phyloP scores from a whole-genome alignment of 345 rosid species.

The Eucalyptus dawsonii region DNA sequence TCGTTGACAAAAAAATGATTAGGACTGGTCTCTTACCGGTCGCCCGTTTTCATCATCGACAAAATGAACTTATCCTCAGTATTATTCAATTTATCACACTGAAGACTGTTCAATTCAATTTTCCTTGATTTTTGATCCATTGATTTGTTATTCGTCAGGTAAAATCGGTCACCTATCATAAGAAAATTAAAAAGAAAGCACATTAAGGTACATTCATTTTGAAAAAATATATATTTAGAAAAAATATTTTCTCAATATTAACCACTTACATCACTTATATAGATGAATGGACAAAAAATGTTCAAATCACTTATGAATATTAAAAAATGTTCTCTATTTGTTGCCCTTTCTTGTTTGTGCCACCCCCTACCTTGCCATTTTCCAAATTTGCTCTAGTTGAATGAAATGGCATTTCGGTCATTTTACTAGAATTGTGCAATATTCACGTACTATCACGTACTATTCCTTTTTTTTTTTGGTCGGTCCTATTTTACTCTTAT shows the following conservation, averaged over 20 bases:
- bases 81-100: background rate
- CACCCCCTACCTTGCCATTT: too few species aligned
- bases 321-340: too few species aligned
- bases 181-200: background rate
- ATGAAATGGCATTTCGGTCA: too few species aligned
- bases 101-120: background rate
- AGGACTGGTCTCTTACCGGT: background rate
- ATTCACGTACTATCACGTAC: too few species aligned
- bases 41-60: background rate
- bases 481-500: too few species aligned
- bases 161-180: too few species aligned
- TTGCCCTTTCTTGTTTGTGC: too few species aligned
- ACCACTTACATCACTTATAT: background rate
- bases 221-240: background rate
- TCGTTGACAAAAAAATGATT: background rate
- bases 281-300: background rate
- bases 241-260: background rate
- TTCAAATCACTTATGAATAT: background rate
- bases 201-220: too few species aligned
- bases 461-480: too few species aligned
- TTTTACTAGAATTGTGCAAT: rapidly evolving
- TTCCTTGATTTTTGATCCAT: background rate
- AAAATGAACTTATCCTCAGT: background rate
- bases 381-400: too few species aligned
- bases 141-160: too few species aligned